Conservation (phyloP, 2,329 filamentous ascomycete genomes). For the Sporothrix brunneoviolacea region DNA sequence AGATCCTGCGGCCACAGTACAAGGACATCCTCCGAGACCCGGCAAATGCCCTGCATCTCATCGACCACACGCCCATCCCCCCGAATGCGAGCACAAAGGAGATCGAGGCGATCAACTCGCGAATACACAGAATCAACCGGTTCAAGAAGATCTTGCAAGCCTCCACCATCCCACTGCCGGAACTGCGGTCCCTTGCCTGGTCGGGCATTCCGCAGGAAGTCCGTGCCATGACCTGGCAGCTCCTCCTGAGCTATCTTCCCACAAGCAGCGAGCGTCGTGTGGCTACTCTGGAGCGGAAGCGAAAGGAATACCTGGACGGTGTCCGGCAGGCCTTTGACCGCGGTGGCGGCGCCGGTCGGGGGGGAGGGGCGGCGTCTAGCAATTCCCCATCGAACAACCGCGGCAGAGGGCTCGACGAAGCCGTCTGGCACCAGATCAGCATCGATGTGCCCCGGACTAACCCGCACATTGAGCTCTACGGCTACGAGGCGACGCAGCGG, state of each 20-base stretch:
- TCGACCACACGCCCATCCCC: conserved; percentile 74
- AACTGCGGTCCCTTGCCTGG: conserved; percentile 83
- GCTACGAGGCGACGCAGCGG: conserved; percentile 91
- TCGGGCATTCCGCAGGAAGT: conserved; percentile 92
- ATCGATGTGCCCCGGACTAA: conserved; percentile 97
- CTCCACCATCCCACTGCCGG: conserved; percentile 77
- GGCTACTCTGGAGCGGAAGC: conserved; percentile 82
- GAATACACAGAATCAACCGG: conserved; percentile 93
- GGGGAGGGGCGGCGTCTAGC: background rate
- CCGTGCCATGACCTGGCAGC: conserved; percentile 97
- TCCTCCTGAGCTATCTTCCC: conserved; percentile 88
- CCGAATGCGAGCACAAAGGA: conserved; percentile 74
- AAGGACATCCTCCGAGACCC: conserved; percentile 89
- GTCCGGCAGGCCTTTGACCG: conserved; percentile 68
- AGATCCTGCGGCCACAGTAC: conserved; percentile 93
- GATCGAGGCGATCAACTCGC: conserved; percentile 74
- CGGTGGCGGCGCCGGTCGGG: conserved; percentile 40
- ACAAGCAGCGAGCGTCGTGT: conserved; percentile 94
- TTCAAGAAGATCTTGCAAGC: conserved; percentile 95
- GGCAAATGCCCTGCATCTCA: conserved; percentile 89
- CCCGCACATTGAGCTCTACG: conserved; percentile 89
- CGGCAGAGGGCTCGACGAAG: conserved; percentile 65
- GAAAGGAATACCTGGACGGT: conserved; percentile 93
- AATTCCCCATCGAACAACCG: conserved; percentile 16
- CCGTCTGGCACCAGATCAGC: conserved; percentile 99